These are phyloP conservation scores for Medakamo hakoo DNA, from an alignment of 139 green algal genomes.

Conservation along the genomic window DNA sequence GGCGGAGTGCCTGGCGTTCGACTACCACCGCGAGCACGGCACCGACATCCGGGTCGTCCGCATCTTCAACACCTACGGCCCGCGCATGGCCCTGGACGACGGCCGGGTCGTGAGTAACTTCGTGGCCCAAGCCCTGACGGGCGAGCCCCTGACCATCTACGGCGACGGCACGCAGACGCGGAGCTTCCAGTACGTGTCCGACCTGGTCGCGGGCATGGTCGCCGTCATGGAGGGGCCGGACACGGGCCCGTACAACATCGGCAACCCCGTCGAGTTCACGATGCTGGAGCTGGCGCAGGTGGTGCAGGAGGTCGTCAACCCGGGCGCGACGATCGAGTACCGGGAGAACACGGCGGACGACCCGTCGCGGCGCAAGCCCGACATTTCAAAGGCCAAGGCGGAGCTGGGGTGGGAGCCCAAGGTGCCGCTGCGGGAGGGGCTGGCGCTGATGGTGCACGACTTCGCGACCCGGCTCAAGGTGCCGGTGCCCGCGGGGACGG, in stretches of 20 bases:
- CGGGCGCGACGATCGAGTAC: constrained; percentile 49
- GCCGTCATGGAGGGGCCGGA: constrained; percentile 70
- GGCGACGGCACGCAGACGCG: constrained; percentile 91
- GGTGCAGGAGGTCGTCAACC: constrained; percentile 78
- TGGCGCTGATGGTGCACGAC: constrained; percentile 86
- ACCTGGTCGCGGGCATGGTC: constrained; percentile 65
- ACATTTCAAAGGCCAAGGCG: constrained; percentile 74
- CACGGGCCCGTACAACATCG: constrained; percentile 96
- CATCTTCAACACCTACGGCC: constrained; percentile 99
- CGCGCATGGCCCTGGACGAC: constrained; percentile 96
- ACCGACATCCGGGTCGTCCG: constrained; percentile 83
- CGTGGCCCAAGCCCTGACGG: constrained; percentile 69
- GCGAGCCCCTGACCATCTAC: constrained; percentile 82
- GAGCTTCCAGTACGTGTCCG: constrained; percentile 90
- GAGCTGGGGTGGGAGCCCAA: constrained; percentile 87
- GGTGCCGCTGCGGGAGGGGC: constrained; percentile 69
- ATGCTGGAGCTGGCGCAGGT: constrained; percentile 95
- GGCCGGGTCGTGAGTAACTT: constrained; percentile 98
- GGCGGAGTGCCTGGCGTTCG: constrained; percentile 91
- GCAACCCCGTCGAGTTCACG: constrained; percentile 97
- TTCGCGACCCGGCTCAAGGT: constrained; percentile 64
- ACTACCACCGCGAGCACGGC: constrained; percentile 86
- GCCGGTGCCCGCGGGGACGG: constrained; percentile 1
- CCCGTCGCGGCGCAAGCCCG: constrained; percentile 57
- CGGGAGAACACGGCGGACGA: constrained; percentile 93